These are phyloP conservation scores for Xerocomus spinulosus DNA, from an alignment of 768 basidiomycete species.

Conservation along the genomic window DNA sequence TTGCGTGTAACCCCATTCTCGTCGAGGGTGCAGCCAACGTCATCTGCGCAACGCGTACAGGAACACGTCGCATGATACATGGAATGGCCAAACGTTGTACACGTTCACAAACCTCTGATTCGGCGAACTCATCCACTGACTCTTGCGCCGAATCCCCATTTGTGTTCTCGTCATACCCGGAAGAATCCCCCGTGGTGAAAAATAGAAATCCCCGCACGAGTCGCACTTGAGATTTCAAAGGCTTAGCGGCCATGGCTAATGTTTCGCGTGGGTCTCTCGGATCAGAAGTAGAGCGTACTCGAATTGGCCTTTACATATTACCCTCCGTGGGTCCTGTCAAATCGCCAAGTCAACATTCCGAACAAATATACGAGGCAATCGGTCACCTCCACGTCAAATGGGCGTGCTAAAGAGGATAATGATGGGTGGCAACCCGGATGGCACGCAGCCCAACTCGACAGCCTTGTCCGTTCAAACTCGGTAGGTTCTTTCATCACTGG, in stretches of 20 bases:
- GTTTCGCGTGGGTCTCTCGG: slow-evolving; percentile 24
- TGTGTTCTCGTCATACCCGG: slow-evolving; percentile 20
- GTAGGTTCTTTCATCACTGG: slow-evolving; percentile 10
- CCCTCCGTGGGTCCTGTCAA: slow-evolving; percentile 23
- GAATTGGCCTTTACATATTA: slow-evolving; percentile 8
- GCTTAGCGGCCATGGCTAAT: slow-evolving; percentile 13
- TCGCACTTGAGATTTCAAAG: slow-evolving; percentile 25
- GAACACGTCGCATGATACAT: slow-evolving; percentile 24
- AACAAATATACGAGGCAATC: slow-evolving; percentile 18
- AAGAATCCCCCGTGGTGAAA: slow-evolving; percentile 20
- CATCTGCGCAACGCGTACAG: slow-evolving; percentile 16
- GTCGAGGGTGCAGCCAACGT: slow-evolving; percentile 21
- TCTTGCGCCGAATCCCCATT: slow-evolving; percentile 26
- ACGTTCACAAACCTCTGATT: slow-evolving; percentile 20
- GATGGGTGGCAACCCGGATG: slow-evolving; percentile 10
- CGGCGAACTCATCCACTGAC: slow-evolving; percentile 20
- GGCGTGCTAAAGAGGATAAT: slow-evolving; percentile 15
- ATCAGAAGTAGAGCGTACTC: slow-evolving; percentile 12
- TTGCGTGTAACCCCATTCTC: slow-evolving; percentile 3
- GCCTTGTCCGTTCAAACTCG: slow-evolving; percentile 7
- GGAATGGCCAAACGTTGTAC: slow-evolving; percentile 19
- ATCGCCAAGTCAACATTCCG: slow-evolving; percentile 25
- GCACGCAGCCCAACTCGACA: slow-evolving; percentile 10
- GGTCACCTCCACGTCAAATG: slow-evolving; percentile 20
- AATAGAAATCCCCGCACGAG: slow-evolving; percentile 21